Evolutionary conservation across 2,329 filamentous ascomycete species (phyloP).

Genomic region (Aureobasidium vineae): DNA sequence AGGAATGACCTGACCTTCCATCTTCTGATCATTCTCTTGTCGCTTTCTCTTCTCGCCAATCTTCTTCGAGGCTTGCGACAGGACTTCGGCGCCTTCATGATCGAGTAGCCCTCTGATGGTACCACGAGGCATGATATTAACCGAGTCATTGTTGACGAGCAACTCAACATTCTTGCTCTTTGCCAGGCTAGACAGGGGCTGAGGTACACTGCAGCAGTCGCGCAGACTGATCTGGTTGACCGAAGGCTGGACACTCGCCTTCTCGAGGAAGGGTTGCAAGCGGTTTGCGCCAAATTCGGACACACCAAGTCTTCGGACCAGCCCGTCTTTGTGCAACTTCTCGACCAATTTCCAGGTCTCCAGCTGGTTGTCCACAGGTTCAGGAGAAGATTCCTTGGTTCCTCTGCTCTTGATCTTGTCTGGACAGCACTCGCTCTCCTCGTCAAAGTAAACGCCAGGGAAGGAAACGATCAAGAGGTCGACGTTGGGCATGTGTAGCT

Average conservation of each 20-base stretch:
- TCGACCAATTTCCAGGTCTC: slow-evolving; percentile 71
- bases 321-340: slow-evolving; percentile 65
- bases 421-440: slow-evolving; percentile 76
- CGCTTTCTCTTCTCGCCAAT: slow-evolving; percentile 44
- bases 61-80: slow-evolving; percentile 59
- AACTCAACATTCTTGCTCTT: slow-evolving; percentile 80
- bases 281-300: slow-evolving; percentile 89
- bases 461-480: slow-evolving; percentile 92
- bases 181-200: slow-evolving; percentile 79
- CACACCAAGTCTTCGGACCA: slow-evolving; percentile 74
- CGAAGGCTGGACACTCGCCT: slow-evolving; percentile 68
- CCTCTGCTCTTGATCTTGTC: slow-evolving; percentile 53
- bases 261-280: slow-evolving; percentile 70
- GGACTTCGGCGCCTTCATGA: slow-evolving; percentile 69
- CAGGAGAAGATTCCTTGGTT: slow-evolving; percentile 49
- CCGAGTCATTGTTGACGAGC: slow-evolving; percentile 91
- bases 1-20: slow-evolving; percentile 76
- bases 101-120: slow-evolving; percentile 83
- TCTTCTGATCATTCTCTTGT: slow-evolving; percentile 50
- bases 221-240: slow-evolving; percentile 96
- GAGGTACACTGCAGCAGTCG: slow-evolving; percentile 94
- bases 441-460: slow-evolving; percentile 89
- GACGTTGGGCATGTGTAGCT: slow-evolving; percentile 71
- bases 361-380: slow-evolving; percentile 61
- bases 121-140: slow-evolving; percentile 81